These are phyloP conservation scores for Cyclanthera cordifolia DNA, from an alignment of 306 rosid genomes.

Conservation along the genomic window DNA sequence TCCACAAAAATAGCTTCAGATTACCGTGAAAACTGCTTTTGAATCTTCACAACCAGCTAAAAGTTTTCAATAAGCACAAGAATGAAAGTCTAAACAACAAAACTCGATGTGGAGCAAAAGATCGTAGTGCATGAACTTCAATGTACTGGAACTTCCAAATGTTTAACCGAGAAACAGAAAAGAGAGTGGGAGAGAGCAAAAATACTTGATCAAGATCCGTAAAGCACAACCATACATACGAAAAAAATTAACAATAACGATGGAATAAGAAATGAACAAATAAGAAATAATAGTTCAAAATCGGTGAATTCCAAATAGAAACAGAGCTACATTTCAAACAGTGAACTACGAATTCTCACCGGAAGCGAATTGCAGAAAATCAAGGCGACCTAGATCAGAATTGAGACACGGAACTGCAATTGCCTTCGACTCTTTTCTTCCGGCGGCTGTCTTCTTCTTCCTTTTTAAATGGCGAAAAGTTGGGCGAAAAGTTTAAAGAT, in stretches of 20 bases:
- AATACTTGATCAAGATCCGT: neutral
- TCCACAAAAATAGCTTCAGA: neutral
- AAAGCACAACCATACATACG: neutral
- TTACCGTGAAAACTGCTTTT: neutral
- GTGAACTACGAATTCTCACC: neutral
- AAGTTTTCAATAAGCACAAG: neutral
- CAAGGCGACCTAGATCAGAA: neutral
- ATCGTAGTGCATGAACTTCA: too few relatives aligned
- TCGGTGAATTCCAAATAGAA: neutral
- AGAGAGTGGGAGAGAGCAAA: neutral
- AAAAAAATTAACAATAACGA: too few relatives aligned
- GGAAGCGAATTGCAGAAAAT: neutral
- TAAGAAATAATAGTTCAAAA: neutral
- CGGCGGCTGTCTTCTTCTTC: neutral
- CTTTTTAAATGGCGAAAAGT: neutral
- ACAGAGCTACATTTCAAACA: neutral
- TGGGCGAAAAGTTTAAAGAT: neutral
- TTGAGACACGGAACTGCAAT: neutral
- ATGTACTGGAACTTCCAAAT: too few relatives aligned
- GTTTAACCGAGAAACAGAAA: too few relatives aligned
- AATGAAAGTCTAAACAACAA: neutral
- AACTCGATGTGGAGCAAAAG: too few relatives aligned
- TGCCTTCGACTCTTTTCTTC: neutral
- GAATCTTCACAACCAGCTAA: neutral
- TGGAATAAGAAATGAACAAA: neutral